Conservation (phyloP, 2,329 filamentous ascomycete genomes). For the Calonectria pseudoreteaudii region DNA sequence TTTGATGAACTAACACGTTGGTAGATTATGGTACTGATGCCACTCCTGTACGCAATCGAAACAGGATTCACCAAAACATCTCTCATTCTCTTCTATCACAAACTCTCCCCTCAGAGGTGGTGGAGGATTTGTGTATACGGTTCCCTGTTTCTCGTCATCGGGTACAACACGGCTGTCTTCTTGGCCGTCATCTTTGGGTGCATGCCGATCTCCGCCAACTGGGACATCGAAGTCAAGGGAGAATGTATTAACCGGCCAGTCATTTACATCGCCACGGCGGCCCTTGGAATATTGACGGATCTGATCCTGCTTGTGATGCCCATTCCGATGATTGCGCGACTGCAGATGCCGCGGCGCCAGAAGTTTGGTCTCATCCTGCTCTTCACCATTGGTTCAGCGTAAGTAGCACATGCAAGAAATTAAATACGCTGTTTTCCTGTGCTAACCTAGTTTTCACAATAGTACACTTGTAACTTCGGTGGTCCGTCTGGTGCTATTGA, state of each 20-base stretch:
- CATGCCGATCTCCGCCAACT: constrained; percentile 46
- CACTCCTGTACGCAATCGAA: constrained; percentile 38
- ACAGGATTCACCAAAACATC: constrained; percentile 51
- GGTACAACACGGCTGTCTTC: constrained; percentile 48
- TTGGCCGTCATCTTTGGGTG: constrained; percentile 54
- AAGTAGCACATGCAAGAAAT: constrained; percentile 13
- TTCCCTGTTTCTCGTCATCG: constrained; percentile 45
- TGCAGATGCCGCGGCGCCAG: constrained; percentile 59
- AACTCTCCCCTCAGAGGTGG: constrained; percentile 49
- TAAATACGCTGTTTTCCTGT: not conserved
- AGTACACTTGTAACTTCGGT: constrained; percentile 53
- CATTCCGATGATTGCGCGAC: constrained; percentile 56
- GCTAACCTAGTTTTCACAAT: constrained; percentile 11
- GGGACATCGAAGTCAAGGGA: constrained; percentile 42
- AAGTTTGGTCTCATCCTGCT: constrained; percentile 58
- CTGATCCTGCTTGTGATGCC: constrained; percentile 59
- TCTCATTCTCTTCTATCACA: constrained; percentile 53
- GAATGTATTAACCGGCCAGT: constrained; percentile 54
- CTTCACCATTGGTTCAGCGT: constrained; percentile 58
- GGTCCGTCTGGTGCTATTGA: constrained; percentile 46
- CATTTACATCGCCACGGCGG: constrained; percentile 48
- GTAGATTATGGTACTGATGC: constrained; percentile 37
- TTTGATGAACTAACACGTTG: constrained; percentile 39
- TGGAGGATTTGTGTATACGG: constrained; percentile 48
- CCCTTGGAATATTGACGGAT: constrained; percentile 61